These are phyloP conservation scores for Coemansia sp. DNA, from an alignment of 192 early-diverging fungal species.

Conservation along the genomic window DNA sequence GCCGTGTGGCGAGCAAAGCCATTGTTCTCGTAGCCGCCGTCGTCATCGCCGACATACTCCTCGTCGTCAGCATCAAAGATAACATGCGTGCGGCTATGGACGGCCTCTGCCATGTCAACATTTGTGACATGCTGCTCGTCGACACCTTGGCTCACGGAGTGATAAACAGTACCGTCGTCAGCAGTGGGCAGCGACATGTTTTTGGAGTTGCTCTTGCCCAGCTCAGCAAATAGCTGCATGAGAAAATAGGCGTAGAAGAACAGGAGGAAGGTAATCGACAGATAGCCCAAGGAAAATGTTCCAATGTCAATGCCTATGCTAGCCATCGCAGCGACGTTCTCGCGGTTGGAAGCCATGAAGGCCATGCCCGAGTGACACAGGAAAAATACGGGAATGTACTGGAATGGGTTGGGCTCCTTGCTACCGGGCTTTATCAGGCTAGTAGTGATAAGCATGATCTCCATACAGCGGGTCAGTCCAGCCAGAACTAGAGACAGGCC, in stretches of 20 bases:
- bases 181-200: conserved; percentile 32
- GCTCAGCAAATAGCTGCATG: conserved; percentile 54
- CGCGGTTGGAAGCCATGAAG: conserved; percentile 67
- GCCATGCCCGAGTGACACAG: conserved; percentile 63
- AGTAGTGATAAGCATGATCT: conserved; percentile 56
- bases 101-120: background rate
- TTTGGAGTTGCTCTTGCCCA: conserved; percentile 29
- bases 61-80: conserved; percentile 39
- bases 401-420: conserved; percentile 52
- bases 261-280: conserved; percentile 63
- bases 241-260: conserved; percentile 60
- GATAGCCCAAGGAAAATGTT: conserved; percentile 60
- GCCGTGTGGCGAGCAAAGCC: conserved; percentile 1
- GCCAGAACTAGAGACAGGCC: conserved; percentile 62
- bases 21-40: background rate
- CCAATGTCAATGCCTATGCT: conserved; percentile 58
- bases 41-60: conserved; percentile 13
- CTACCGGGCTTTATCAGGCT: conserved; percentile 24
- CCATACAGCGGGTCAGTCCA: conserved; percentile 60
- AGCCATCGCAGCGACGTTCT: conserved; percentile 55
- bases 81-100: conserved; percentile 22
- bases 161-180: conserved; percentile 34
- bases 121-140: background rate
- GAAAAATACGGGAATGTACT: conserved; percentile 54
- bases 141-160: conserved; percentile 22